These are phyloP conservation scores for Onygenales sp. DNA, from an alignment of 2,329 filamentous ascomycete species.

Conservation along the genomic window DNA sequence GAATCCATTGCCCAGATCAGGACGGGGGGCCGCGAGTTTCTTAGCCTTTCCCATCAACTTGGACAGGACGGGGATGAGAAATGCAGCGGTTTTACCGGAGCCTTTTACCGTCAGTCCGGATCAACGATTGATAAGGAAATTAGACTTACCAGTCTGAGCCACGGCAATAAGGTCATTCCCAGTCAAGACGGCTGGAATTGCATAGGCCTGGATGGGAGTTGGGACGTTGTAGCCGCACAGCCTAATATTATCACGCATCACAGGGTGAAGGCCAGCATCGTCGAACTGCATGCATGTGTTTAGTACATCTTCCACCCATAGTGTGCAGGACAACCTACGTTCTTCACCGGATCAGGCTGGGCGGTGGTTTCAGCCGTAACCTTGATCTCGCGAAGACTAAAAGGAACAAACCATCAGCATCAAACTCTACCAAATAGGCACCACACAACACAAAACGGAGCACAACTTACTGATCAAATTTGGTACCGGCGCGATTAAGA, in stretches of 20 bases:
- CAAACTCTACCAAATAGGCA: neutral
- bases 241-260: conserved; percentile 67
- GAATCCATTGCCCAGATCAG: conserved; percentile 49
- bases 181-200: conserved; percentile 66
- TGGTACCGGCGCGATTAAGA: conserved; percentile 47
- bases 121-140: neutral
- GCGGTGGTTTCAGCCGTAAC: conserved; percentile 42
- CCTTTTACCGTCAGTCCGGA: conserved; percentile 43
- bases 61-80: conserved; percentile 78
- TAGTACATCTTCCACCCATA: conserved; percentile 2
- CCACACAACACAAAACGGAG: neutral
- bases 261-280: conserved; percentile 74
- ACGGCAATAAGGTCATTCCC: conserved; percentile 79
- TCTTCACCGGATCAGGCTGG: conserved; percentile 38
- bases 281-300: conserved; percentile 48
- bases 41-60: conserved; percentile 93
- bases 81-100: conserved; percentile 92
- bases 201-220: conserved; percentile 81
- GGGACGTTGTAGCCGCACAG: conserved; percentile 62
- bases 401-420: conserved; percentile 6
- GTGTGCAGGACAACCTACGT: conserved; percentile 30
- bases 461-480: conserved; percentile 51
- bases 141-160: conserved; percentile 74
- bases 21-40: conserved; percentile 70
- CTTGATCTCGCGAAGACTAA: conserved; percentile 38